These are phyloP conservation scores for Saitoella complicata DNA, from an alignment of 805 yeast genomes.

Conservation along the genomic window DNA sequence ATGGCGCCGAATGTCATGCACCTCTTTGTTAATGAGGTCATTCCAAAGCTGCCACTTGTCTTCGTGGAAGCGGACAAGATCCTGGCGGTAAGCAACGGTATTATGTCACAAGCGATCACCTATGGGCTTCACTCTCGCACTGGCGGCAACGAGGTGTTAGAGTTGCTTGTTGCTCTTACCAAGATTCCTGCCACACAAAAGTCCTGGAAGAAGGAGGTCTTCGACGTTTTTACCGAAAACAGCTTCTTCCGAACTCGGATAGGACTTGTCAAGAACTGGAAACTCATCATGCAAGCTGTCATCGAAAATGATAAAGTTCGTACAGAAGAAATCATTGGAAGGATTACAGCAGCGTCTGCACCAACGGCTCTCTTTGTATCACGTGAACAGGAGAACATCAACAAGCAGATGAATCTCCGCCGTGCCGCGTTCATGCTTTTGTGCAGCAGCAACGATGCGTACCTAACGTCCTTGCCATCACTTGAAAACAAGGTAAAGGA, in stretches of 20 bases:
- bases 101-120: constrained; percentile 38
- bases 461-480: background rate
- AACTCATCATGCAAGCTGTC: constrained; percentile 44
- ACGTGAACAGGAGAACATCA: constrained; percentile 51
- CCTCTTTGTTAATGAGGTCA: constrained; percentile 13
- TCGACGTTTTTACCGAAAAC: constrained; percentile 48
- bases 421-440: constrained; percentile 20
- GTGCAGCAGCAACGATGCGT: background rate
- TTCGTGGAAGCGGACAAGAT: constrained; percentile 49
- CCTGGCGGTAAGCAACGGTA: constrained; percentile 33
- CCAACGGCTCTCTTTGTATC: constrained; percentile 54
- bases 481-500: background rate
- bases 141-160: constrained; percentile 27
- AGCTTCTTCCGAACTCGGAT: constrained; percentile 32
- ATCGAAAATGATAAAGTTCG: constrained; percentile 44
- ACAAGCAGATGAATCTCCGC: constrained; percentile 36
- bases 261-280: constrained; percentile 31
- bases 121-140: constrained; percentile 26
- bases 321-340: constrained; percentile 32
- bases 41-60: constrained; percentile 28
- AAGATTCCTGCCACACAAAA: constrained; percentile 26
- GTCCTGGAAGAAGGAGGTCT: constrained; percentile 47
- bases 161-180: constrained; percentile 26
- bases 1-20: background rate
- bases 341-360: constrained; percentile 31